phyloP scores from a whole-genome alignment of 805 yeast species.

The Lipomyces spencermartinsiae region DNA sequence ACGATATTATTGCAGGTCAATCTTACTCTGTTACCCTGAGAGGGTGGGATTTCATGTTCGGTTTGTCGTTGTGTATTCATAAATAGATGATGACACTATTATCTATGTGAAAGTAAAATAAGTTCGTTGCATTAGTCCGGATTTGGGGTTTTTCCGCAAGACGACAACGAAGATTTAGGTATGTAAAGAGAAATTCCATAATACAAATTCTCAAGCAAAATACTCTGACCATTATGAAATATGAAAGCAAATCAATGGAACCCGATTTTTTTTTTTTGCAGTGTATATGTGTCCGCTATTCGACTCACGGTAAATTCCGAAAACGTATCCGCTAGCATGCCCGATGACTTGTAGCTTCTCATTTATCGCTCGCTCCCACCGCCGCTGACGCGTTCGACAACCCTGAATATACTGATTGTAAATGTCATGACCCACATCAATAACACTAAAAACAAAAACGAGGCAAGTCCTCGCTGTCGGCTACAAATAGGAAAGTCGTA shows the following conservation, averaged over 20 bases:
- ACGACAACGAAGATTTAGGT: not conserved
- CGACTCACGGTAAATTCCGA: not conserved
- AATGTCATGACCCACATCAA: conserved; percentile 86
- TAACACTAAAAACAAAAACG: conserved; percentile 77
- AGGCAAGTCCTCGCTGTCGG: conserved; percentile 77
- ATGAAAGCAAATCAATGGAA: not conserved
- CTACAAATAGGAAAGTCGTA: conserved; percentile 59
- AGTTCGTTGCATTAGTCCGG: not conserved
- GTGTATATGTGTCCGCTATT: not conserved
- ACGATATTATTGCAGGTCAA: not conserved
- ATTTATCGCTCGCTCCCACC: conserved; percentile 1
- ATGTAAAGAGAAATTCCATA: not conserved
- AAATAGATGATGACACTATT: not conserved
- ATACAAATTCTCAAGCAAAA: not conserved
- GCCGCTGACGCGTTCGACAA: conserved; percentile 36
- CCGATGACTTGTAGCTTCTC: not conserved
- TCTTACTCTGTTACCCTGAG: not conserved
- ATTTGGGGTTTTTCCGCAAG: not conserved
- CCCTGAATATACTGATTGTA: conserved; percentile 70
- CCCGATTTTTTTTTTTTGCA: not conserved
- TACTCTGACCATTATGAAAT: not conserved
- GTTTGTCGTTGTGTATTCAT: not conserved
- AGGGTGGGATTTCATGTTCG: not conserved
- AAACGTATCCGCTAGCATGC: not conserved
- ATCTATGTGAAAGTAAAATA: not conserved